Evolutionary conservation across 2,329 filamentous ascomycete genomes (phyloP), one percentile per base, ranked within the genome.

Genomic region (Hypoxylon sp.): DNA sequence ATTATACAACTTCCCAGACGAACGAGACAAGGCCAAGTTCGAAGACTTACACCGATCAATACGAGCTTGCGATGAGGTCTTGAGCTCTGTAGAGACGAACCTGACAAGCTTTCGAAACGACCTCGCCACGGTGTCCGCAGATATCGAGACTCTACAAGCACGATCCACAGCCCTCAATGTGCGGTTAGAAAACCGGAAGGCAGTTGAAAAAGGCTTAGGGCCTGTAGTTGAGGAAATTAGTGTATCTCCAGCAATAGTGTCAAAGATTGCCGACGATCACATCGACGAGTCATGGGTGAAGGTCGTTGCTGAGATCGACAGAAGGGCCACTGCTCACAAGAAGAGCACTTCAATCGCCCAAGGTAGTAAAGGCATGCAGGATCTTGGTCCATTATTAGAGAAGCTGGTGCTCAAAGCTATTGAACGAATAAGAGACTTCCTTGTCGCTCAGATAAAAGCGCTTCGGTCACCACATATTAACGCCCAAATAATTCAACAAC

Each of bases 381-480:
- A 99, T 78, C 85, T 98, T 27, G 92, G 91, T 46, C 96, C 96
- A 0, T 84, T 99, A 46, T 82, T 99, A 56, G 90, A 94, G 61
- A 93, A 97, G 78, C 85, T 99, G 37, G 93, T 91, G 20, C 88
- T 92, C 61, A 97, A 96, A 90, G 95, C 95, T n/a, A 86, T 97
- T 30, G 94, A 98, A 81, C 90, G 96, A 63, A 97, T 98, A 79
- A 89, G 97, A 65, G 96, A 99, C 79, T 97, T 97, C 77, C 86
- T 99, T 40, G 96, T 99, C 11, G 89, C 93, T 14, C 95, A 98
- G 79, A 96, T 99, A 79, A 97, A 97, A 80, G 93, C 95, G 3
- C 84, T 99, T 58, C 90, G 96, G 63, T 97, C 95, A 27, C 96
- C 96, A 13, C 96, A 95, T 76, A 97, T 98, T 79, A 98, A 99